Evolutionary conservation across 2,329 filamentous ascomycete species (phyloP), one percentile per base, ranked within the genome.

Genomic region (Plenodomus lindquistii): DNA sequence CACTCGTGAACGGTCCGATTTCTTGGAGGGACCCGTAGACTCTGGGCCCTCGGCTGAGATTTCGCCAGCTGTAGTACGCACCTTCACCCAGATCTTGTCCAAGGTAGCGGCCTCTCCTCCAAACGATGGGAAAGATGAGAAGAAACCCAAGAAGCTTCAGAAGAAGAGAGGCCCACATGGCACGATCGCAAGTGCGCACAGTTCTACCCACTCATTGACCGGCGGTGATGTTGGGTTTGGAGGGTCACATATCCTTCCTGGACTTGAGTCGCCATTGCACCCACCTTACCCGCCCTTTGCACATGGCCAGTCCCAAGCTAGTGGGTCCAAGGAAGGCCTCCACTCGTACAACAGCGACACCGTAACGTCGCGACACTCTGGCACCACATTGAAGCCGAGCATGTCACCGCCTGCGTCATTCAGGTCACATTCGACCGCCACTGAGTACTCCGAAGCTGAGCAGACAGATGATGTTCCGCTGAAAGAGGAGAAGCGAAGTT

Each of bases 61-160:
- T 15, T 57, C 62, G 2, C 63, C 67, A 43, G 63, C 63, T 16
- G 27, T 65, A 9, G 62, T 65, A 9, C 66, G 69, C 37, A 71
- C 69, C 0, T 71, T 73, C 39, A 71, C 70, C 5, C 69, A 71
- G 42, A 73, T 73, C 29, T 58, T 74, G 22, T 52, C 59, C 15
- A 68, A 64, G 48, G 65, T 62, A 2, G 52, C 52, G 4, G 59
- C 52, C 3, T 95, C 46, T 80, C 87, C 42, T 83, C 95, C 31
- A 88, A 82, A 84, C 36, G 80, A 75, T 3, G 20, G 21, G 0
- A 58, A 60, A 42, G 61, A 64, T 4, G 66, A 65, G 8, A 83
- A 89, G 38, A 87, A 87, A 67, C 90, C 91, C 0, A 97, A 96
- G 65, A 96, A 97, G 73, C 77, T 99, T 42, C 88, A 87, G 71